Conservation (phyloP, 768 basidiomycete genomes). For the Tricholoma saponaceum region DNA sequence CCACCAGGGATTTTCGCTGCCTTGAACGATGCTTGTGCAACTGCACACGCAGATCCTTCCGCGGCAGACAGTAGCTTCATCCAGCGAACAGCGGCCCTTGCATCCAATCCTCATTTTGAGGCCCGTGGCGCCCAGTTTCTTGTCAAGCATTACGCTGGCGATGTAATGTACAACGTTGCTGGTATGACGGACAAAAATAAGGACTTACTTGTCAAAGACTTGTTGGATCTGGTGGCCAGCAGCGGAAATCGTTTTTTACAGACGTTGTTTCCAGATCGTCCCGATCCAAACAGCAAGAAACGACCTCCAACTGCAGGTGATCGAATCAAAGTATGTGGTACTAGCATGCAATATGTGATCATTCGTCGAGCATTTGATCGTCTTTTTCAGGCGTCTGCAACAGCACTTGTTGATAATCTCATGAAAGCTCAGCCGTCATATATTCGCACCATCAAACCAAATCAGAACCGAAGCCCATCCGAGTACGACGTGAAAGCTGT, state of each 20-base stretch:
- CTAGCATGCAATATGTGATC: slow-evolving; percentile 1
- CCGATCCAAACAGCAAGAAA: slow-evolving; percentile 97
- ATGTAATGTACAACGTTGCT: slow-evolving; percentile 94
- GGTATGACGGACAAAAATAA: slow-evolving; percentile 99
- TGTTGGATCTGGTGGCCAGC: slow-evolving; percentile 81
- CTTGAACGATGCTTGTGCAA: slow-evolving; percentile 97
- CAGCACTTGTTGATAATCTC: slow-evolving; percentile 93
- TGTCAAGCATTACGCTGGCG: slow-evolving; percentile 96
- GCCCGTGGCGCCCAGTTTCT: slow-evolving; percentile 91
- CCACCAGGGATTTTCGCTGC: slow-evolving; percentile 98
- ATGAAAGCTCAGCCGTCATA: slow-evolving; percentile 98
- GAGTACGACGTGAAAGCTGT: slow-evolving; percentile 96
- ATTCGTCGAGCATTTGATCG: background rate
- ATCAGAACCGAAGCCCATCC: slow-evolving; percentile 87
- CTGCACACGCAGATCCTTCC: slow-evolving; percentile 93
- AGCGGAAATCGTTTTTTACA: slow-evolving; percentile 87
- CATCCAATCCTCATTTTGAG: slow-evolving; percentile 92
- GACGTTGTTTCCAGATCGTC: slow-evolving; percentile 85
- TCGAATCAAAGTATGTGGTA: slow-evolving; percentile 76
- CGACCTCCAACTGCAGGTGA: slow-evolving; percentile 97
- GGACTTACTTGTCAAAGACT: slow-evolving; percentile 91
- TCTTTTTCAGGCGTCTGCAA: slow-evolving; percentile 69
- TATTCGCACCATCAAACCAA: slow-evolving; percentile 99
- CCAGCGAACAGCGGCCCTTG: slow-evolving; percentile 78
- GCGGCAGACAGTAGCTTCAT: slow-evolving; percentile 97